Evolutionary conservation across 352 stramenopile species (phyloP).

Genomic region (Peronospora belbahrii): DNA sequence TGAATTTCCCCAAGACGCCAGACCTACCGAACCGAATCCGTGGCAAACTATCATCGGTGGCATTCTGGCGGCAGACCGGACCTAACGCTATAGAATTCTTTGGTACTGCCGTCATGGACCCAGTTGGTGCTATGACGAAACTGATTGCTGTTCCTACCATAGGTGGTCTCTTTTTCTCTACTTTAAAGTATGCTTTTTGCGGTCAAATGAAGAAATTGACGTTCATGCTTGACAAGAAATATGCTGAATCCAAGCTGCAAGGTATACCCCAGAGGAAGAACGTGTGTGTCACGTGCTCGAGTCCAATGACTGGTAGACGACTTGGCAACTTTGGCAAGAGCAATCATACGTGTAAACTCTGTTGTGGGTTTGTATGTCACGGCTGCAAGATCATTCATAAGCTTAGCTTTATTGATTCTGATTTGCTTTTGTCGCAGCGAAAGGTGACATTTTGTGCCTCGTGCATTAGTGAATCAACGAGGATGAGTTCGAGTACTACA

Average conservation of each 20-base stretch:
- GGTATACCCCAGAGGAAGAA: slow-evolving; percentile 11
- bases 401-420: slow-evolving; percentile 33
- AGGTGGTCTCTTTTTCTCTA: slow-evolving; percentile 18
- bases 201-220: slow-evolving; percentile 33
- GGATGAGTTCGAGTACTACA: slow-evolving; percentile 23
- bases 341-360: slow-evolving; percentile 29
- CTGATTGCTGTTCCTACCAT: slow-evolving; percentile 20
- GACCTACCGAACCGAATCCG: slow-evolving; percentile 41
- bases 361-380: slow-evolving; percentile 29
- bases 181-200: slow-evolving; percentile 25
- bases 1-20: slow-evolving; percentile 27
- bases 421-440: slow-evolving; percentile 25
- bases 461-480: slow-evolving; percentile 28
- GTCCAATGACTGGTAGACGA: slow-evolving; percentile 8
- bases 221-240: slow-evolving; percentile 32
- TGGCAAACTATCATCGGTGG: slow-evolving; percentile 32
- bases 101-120: slow-evolving; percentile 28
- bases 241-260: slow-evolving; percentile 21
- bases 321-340: slow-evolving; percentile 21
- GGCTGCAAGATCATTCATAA: slow-evolving; percentile 26
- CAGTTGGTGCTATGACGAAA: slow-evolving; percentile 26
- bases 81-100: slow-evolving; percentile 41
- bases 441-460: slow-evolving; percentile 34
- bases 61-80: slow-evolving; percentile 37
- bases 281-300: slow-evolving; percentile 24